Percentiles rank a stretch among this genome's conserved stretches.
phyloP scores from a whole-genome alignment of 345 rosid species.

The Camelina hispida region DNA sequence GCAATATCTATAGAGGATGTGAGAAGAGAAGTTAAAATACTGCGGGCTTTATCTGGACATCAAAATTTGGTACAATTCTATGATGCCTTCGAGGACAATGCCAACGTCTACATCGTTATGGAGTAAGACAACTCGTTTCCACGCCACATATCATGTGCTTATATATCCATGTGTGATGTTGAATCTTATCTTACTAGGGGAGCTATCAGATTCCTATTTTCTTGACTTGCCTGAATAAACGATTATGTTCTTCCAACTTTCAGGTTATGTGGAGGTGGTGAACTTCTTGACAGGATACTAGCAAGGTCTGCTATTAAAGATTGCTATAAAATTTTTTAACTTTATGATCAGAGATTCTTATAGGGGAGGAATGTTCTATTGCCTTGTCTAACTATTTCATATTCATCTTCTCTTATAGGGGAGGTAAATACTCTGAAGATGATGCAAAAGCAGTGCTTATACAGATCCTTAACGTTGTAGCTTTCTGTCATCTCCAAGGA shows the following conservation, averaged over 20 bases:
- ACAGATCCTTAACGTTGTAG: constrained; percentile 86
- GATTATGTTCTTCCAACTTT: constrained; percentile 22
- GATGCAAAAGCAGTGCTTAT: constrained; percentile 90
- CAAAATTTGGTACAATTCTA: constrained; percentile 77
- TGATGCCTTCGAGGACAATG: constrained; percentile 88
- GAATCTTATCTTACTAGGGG: neutral
- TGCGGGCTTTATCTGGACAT: constrained; percentile 87
- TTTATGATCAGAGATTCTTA: constrained; percentile 7
- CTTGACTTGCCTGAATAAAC: constrained; percentile 3
- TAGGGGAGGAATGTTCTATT: neutral
- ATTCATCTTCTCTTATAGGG: constrained; percentile 53
- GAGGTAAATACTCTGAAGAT: constrained; percentile 96
- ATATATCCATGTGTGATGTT: constrained; percentile 10
- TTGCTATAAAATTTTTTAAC: neutral
- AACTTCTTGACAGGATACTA: constrained; percentile 92
- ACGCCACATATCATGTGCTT: neutral
- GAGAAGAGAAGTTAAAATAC: constrained; percentile 93
- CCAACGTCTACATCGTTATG: constrained; percentile 91
- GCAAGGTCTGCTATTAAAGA: constrained; percentile 59
- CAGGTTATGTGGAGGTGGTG: constrained; percentile 99
- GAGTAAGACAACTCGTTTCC: constrained; percentile 62
- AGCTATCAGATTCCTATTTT: constrained; percentile 22
- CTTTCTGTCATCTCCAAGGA: constrained; percentile 98
- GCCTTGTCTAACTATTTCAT: constrained; percentile 38
- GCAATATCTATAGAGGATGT: constrained; percentile 98